Evolutionary conservation across 2,329 filamentous ascomycete species (phyloP), one percentile per base, ranked within the genome.

Genomic region (Neoscytalidium dimidiatum): DNA sequence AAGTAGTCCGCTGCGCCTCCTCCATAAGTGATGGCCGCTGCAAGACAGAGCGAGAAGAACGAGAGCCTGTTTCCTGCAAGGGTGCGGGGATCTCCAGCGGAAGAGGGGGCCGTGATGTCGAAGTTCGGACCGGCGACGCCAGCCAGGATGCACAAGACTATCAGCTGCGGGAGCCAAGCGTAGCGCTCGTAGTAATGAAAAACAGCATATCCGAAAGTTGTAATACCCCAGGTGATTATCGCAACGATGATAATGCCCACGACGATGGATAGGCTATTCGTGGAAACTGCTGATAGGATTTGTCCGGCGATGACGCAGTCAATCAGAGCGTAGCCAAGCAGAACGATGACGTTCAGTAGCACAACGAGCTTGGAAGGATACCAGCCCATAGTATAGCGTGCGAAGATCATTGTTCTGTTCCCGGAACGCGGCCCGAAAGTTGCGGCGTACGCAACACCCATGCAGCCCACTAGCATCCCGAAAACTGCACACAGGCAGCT

Each of bases 111-210:
- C n/a, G 51, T 57, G 1, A 84, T 75, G 68, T 90, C 85, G 70
- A 89, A 90, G 17, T 84, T 80, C 1, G 83, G 81, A 0, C 86
- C 86, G 2, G 88, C 86, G 2, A 85, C 83, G 3, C 88, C 89
- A 43, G 85, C 85, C 0, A 91, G 78, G 33, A 90, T 84, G 64
- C 84, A 85, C 4, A 89, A 74, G 3, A 88, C 84, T 4, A 88
- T 78, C 0, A 88, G 71, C 69, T 89, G 86, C 0, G 88, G 88
- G 0, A 90, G 76, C 82, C 88, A 90, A 1, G 87, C 86, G 71
- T 85, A 89, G 72, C 88, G 83, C 77, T 91, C 88, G 73, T 90
- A 92, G 62, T 84, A 81, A 71, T 91, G 88, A 73, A 92, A 90
- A 49, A 87, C 78, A 62, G 82, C 83, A 72, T 91, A 90, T 0